Base-by-base conservation (phyloP, 2,329 filamentous ascomycete genomes). In the Grosmannia penicillata region DNA sequence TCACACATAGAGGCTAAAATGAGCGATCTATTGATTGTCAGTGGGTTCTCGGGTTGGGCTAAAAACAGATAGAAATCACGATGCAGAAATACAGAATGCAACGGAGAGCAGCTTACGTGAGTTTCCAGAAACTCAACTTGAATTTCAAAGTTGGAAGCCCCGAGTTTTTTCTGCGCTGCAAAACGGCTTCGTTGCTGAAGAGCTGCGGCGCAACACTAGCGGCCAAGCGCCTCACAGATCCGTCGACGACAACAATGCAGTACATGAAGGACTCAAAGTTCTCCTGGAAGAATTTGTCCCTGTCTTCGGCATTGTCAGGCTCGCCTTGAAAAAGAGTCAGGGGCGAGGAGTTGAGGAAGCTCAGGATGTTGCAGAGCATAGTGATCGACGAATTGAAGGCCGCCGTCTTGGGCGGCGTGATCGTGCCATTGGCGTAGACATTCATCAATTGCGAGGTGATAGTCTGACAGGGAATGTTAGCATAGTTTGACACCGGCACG, bases 271-370 rank as follows among this genome's bases (percentile, higher is more conserved):
- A 61, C 33, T 64, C 61, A 26, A 72, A 61, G 21, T 70, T 62
- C 30, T 62, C 58, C 41, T 62, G 55, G 35, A 61, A 63, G 38
- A 62, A 65, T 4, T 44, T 43, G 18, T 57, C 54, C 35, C 55
- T 56, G 8, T 59, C 58, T 6, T 50, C 43, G 4, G 45, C 47
- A 13, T 59, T 54, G 14, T 46, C 43, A 9, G 61, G 60, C 8
- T 58, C 51, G 13, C 56, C 59, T 38, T 60, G 54, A 37, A 70
- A 67, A 3, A 72, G 52, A 3, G 63, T 65, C 37, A 59, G 44
- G 37, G 73, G 68, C 2, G 66, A 72, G 6, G 66, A 63, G 45
- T 71, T 62, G 10, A 79, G 52, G 41, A 78, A 78, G 30, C 63
- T 59, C 10, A 79, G 56, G 37, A 76, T 72, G 42, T 63, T 65